Evolutionary conservation across 2,329 filamentous ascomycete species (phyloP).

Genomic region (Claviceps paspali): DNA sequence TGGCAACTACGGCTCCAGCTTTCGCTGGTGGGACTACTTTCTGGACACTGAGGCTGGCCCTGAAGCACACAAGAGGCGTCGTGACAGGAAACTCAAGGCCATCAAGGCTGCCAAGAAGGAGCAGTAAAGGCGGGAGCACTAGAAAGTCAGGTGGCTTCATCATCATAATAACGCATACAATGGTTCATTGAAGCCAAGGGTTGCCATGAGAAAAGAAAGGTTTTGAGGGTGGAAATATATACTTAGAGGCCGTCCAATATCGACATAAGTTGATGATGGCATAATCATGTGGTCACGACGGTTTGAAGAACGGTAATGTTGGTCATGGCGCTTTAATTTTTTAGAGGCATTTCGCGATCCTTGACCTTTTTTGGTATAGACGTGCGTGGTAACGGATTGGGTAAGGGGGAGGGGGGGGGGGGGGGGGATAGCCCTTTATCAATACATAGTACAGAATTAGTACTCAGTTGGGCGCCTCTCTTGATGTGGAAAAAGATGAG

Average conservation of each 20-base stretch:
- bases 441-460: conserved; percentile 6
- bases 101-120: conserved; percentile 47
- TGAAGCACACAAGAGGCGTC: conserved; percentile 70
- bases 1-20: conserved; percentile 94
- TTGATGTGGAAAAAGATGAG: too few species aligned
- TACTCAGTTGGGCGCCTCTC: too few species aligned
- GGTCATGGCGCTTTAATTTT: conserved; percentile 13
- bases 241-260: background rate
- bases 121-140: conserved; percentile 32
- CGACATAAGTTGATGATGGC: conserved; percentile 6
- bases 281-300: conserved; percentile 8
- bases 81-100: conserved; percentile 58
- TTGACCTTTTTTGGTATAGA: conserved; percentile 12
- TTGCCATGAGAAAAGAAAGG: too few species aligned
- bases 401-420: too few species aligned
- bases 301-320: conserved; percentile 12
- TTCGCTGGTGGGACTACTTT: conserved; percentile 96
- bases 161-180: too few species aligned
- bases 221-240: conserved; percentile 24
- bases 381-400: background rate
- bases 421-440: conserved; percentile 4
- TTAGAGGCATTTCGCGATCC: conserved; percentile 6
- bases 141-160: too few species aligned
- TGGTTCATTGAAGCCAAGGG: too few species aligned
- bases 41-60: conserved; percentile 88